Evolutionary conservation across 768 basidiomycete genomes (phyloP), one percentile per base, ranked within the genome.

Genomic region (Suillus decipiens): DNA sequence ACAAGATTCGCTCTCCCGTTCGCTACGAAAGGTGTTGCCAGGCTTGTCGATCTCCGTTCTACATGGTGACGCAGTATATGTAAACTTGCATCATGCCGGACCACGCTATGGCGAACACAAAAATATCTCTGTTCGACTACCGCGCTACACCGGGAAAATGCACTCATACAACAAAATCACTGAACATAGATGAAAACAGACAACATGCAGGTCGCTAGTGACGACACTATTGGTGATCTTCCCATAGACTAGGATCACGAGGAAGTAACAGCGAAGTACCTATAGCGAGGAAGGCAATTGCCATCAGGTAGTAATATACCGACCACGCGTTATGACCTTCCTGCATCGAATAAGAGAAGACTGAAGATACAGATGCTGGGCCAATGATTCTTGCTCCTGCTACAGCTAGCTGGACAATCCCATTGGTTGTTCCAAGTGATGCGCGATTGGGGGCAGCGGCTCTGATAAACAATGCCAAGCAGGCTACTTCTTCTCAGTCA

Each of bases 211-310:
- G 17, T 33, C 51, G 10, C 31, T n/a, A 5, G 31, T 5, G 19
- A 33, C 5, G 1, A 53, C n/a, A 34, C 19, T 34, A 36, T 34
- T 53, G 11, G 31, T 7, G 19, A n/a, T 53, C 51, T 34, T 12
- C 51, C 51, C 51, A 53, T 53, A n/a, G 2, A 53, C 51, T 34
- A 53, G 51, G 51, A 34, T 53, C 19, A 34, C 11, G 51, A 6
- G 51, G 51, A 53, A 53, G 51, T 1, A 53, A 53, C 11, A 53
- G 19, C 33, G 51, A 53, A 34, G 51, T 33, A n/a, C 33, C 33
- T 53, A 53, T 34, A n/a, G 51, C 51, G 33, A 53, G 31, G 12
- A 53, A 53, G n/a, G 51, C 51, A 53, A 53, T n/a, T 12, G 34
- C 10, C 19, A 34, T 33, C 33, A 53, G n/a, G 11, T n/a, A 53